Evolutionary conservation across 2,329 filamentous ascomycete genomes (phyloP), one percentile per base, ranked within the genome.

Genomic region (Hysterium pulicare): DNA sequence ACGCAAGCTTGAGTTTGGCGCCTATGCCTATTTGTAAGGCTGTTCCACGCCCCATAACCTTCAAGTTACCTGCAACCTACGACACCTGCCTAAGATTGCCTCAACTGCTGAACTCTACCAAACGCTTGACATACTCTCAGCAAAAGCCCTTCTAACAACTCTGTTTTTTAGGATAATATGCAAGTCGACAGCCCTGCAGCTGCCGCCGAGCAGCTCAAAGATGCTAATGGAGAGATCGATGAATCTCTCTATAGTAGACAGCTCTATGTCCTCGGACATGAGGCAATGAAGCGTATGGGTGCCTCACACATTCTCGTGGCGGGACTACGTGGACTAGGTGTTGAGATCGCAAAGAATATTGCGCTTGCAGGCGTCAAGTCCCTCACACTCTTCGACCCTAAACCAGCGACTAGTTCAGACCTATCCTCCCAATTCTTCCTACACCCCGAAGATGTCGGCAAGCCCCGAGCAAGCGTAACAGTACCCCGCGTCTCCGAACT

Each of bases 271-370:
- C 78, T 86, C 42, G 82, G 93, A 42, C 82, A 86, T 62, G 82
- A 86, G 68, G 82, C 93, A 53, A 98, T 98, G 93, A 97, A 95
- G 78, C 90, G 93, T 61, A 98, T 98, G 93, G 82, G 90, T 61
- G 87, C 90, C 48, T 97, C 93, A 42, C 94, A 97, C 64, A 81
- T 98, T 46, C 86, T 98, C 40, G 78, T 98, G 43, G 86, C 91
- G 49, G 93, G 93, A 51, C 75, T 97, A 54, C 91, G 93, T 68
- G 93, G 93, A 39, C 80, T 98, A 31, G 93, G 93, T 74, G 91
- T 96, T 42, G 93, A 98, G 72, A 93, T 98, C 58, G 91, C 93
- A 62, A 98, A 98, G 79, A 98, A 98, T 62, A 89, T 98, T 61
- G 93, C 93, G 46, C 84, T 98, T 57, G 93, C 93, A 57, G 93